phyloP scores from a whole-genome alignment of 1,284 basidiomycete genomes.

The Schizophyllum amplum region DNA sequence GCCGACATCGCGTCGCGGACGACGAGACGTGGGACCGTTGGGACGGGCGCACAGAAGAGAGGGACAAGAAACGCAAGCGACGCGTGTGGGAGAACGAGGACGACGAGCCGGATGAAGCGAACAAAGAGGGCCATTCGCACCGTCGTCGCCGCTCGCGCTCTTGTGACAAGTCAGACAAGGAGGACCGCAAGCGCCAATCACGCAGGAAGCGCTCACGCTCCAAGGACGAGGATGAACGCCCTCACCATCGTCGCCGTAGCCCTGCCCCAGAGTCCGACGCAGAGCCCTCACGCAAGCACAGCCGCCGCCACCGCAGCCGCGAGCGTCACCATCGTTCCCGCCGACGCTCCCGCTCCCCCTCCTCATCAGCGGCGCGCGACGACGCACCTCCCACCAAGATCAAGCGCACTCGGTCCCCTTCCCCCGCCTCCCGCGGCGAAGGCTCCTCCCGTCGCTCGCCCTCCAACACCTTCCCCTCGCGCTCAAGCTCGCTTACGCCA shows the following conservation, averaged over 20 bases:
- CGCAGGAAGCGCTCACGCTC: not conserved
- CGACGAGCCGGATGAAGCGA: slow-evolving; percentile 23
- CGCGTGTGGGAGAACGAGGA: slow-evolving; percentile 35
- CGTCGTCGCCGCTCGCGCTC: not conserved
- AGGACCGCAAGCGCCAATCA: not conserved
- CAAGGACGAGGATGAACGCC: not conserved
- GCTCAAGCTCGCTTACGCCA: slow-evolving; percentile 37
- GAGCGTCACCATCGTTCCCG: no score
- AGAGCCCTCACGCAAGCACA: slow-evolving; percentile 5
- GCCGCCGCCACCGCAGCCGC: slow-evolving; percentile 5
- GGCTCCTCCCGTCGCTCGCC: slow-evolving; percentile 1
- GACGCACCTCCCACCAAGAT: slow-evolving; percentile 4
- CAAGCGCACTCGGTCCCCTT: slow-evolving; percentile 4
- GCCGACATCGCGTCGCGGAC: slow-evolving; percentile 7
- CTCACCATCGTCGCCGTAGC: no score
- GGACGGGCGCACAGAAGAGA: slow-evolving; percentile 37
- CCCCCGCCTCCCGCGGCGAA: not conserved
- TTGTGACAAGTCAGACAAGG: not conserved
- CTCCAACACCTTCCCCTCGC: slow-evolving; percentile 22
- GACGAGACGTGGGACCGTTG: slow-evolving; percentile 38
- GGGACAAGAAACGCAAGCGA: slow-evolving; percentile 29
- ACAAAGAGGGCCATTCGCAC: not conserved
- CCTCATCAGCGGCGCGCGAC: not conserved
- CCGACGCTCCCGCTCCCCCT: slow-evolving; percentile 4
- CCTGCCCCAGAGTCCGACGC: no score